Percentiles rank a stretch among this genome's conserved stretches.
Conservation (phyloP, 1,284 basidiomycete species). For the Neonothopanus nambi region DNA sequence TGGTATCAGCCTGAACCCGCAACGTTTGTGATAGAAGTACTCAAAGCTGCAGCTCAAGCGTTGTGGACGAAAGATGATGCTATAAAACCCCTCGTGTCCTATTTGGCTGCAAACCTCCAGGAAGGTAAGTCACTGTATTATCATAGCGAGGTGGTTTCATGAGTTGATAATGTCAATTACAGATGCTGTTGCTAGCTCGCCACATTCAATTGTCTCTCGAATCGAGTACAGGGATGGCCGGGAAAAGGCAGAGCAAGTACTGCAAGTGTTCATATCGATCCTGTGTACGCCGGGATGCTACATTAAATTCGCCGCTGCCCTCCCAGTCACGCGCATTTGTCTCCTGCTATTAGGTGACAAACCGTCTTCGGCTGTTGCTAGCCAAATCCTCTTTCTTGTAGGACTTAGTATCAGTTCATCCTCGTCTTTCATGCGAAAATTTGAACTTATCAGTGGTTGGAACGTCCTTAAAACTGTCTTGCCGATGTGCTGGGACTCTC, state of each 20-base stretch:
- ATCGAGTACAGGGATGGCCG: conserved; percentile 48
- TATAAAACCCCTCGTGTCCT: conserved; percentile 85
- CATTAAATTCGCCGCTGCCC: conserved; percentile 61
- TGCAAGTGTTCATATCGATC: conserved; percentile 59
- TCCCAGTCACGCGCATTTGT: conserved; percentile 74
- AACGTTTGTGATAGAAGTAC: conserved; percentile 56
- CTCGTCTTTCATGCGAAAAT: conserved; percentile 65
- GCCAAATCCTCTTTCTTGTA: conserved; percentile 61
- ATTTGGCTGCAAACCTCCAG: conserved; percentile 82
- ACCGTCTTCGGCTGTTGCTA: conserved; percentile 59
- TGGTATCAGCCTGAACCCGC: conserved; percentile 65
- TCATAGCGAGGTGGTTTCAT: not conserved
- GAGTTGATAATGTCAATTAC: not conserved
- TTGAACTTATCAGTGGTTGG: conserved; percentile 79
- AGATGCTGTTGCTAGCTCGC: conserved; percentile 43
- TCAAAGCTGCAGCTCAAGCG: conserved; percentile 57
- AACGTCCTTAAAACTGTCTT: conserved; percentile 61
- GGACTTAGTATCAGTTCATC: conserved; percentile 53
- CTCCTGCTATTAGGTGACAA: conserved; percentile 72
- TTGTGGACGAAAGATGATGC: conserved; percentile 69
- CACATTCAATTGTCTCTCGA: conserved; percentile 54
- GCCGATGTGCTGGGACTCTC: conserved; percentile 65
- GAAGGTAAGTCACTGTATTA: conserved; percentile 51
- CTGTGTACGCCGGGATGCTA: conserved; percentile 55
- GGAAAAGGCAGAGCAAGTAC: conserved; percentile 62